phyloP scores from a whole-genome alignment of 2,329 filamentous ascomycete genomes.

The Chalaropsis thielavioides region DNA sequence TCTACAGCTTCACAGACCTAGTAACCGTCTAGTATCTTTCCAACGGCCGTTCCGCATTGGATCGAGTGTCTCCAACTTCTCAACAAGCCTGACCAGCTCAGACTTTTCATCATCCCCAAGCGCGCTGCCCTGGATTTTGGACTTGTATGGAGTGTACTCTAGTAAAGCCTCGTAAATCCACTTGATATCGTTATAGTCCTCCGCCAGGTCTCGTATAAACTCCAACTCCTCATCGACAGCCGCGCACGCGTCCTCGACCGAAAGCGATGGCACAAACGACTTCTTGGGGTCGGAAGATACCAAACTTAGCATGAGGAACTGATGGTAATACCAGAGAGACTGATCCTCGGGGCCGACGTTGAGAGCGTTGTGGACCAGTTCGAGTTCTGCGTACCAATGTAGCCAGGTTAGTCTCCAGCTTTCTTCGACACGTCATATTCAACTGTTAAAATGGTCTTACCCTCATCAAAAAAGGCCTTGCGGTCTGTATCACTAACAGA shows the following conservation, averaged over 20 bases:
- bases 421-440: not conserved
- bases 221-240: constrained; percentile 59
- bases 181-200: constrained; percentile 49
- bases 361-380: constrained; percentile 59
- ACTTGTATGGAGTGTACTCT: constrained; percentile 51
- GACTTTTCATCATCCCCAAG: constrained; percentile 28
- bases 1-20: constrained; percentile 19
- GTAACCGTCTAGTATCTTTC: constrained; percentile 47
- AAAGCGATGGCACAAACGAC: constrained; percentile 51
- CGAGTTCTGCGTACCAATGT: constrained; percentile 42
- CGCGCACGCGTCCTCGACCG: constrained; percentile 42
- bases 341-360: constrained; percentile 89
- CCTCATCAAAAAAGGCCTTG: constrained; percentile 54
- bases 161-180: constrained; percentile 83
- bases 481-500: constrained; percentile 48
- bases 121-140: constrained; percentile 34
- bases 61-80: constrained; percentile 53
- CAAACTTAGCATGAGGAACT: constrained; percentile 64
- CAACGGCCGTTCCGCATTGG: constrained; percentile 61
- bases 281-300: constrained; percentile 34
- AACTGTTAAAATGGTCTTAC: constrained; percentile 26
- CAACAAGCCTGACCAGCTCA: constrained; percentile 45
- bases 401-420: not conserved
- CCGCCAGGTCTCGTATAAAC: constrained; percentile 52
- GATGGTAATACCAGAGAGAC: constrained; percentile 93